Conservation (phyloP, 192 early-diverging fungal genomes). For the Backusella circina region DNA sequence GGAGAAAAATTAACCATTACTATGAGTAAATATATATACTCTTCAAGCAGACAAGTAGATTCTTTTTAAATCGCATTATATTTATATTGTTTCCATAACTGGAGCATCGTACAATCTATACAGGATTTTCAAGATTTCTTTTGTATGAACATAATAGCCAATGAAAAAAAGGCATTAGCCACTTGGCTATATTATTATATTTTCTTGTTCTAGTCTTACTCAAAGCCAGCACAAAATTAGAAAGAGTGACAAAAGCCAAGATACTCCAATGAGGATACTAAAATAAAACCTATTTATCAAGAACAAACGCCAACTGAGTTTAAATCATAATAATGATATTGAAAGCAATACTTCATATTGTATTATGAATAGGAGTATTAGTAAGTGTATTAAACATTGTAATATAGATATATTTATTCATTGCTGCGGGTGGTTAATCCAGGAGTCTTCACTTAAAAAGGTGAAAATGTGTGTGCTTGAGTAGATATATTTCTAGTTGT, state of each 20-base stretch:
- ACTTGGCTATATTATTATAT: background rate
- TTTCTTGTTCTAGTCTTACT: background rate
- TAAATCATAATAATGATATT: background rate
- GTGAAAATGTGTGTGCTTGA: background rate
- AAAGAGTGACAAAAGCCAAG: background rate
- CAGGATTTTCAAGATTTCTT: background rate
- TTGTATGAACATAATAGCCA: background rate
- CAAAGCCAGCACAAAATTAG: background rate
- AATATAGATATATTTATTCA: background rate
- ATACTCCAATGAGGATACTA: background rate
- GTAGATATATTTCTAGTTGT: background rate
- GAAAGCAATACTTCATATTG: background rate
- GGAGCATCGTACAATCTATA: background rate
- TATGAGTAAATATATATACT: background rate
- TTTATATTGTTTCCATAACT: background rate
- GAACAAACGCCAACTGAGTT: background rate
- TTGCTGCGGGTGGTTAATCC: background rate
- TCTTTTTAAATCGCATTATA: background rate
- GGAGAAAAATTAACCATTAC: background rate
- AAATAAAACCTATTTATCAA: background rate
- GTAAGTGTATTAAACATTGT: background rate
- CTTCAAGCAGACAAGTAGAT: background rate
- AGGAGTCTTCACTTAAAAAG: background rate
- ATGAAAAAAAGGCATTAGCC: background rate
- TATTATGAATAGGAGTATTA: background rate